Conservation (phyloP, 2,329 filamentous ascomycete genomes). For the Fusarium zealandicum region DNA sequence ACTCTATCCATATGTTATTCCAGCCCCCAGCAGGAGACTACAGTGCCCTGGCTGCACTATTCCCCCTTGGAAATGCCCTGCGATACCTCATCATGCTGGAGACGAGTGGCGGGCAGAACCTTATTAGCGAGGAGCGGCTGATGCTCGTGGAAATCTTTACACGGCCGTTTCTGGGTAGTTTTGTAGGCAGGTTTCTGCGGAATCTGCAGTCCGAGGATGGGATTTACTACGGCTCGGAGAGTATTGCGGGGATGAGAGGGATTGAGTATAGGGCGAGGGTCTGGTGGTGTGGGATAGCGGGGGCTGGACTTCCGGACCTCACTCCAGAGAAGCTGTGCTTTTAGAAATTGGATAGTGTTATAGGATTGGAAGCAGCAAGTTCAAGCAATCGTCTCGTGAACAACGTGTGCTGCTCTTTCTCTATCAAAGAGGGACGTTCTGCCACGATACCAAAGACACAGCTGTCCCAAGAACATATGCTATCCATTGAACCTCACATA, state of each 20-base stretch:
- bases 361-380: too few relatives aligned
- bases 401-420: too few relatives aligned
- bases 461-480: too few relatives aligned
- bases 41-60: constrained; percentile 3
- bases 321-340: background rate
- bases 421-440: too few relatives aligned
- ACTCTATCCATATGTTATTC: constrained; percentile 8
- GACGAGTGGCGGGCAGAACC: background rate
- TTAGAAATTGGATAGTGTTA: background rate
- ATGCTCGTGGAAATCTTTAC: constrained; percentile 5
- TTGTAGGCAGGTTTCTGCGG: constrained; percentile 10
- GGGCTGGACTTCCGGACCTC: background rate
- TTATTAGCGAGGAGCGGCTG: constrained; percentile 5
- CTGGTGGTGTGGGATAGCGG: constrained; percentile 18
- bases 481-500: too few relatives aligned
- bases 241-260: background rate
- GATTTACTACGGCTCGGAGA: constrained; percentile 5
- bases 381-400: too few relatives aligned
- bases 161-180: constrained; percentile 2
- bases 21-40: background rate
- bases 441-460: too few relatives aligned
- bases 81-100: constrained; percentile 19
- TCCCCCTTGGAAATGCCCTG: constrained; percentile 9
- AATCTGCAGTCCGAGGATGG: constrained; percentile 16
- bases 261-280: constrained; percentile 20